Percentiles rank a stretch among this genome's conserved stretches.
Conservation (phyloP, 805 yeast species). For the Candida incommunis region DNA sequence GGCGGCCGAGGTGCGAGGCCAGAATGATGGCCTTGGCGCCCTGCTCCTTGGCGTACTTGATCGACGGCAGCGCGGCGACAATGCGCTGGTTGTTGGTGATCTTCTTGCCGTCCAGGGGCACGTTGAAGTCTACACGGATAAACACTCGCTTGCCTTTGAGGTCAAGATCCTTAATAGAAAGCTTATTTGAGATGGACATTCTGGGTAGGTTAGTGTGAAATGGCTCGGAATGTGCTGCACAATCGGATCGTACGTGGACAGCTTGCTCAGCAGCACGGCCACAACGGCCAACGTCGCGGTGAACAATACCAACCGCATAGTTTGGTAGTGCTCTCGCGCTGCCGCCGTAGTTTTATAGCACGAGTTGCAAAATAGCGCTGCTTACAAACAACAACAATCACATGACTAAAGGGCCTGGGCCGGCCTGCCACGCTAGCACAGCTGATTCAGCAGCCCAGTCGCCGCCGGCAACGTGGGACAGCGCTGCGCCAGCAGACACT, state of each 20-base stretch:
- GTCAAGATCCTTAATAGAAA: constrained; percentile 83
- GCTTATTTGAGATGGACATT: constrained; percentile 90
- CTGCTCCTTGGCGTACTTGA: constrained; percentile 83
- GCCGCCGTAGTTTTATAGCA: no score
- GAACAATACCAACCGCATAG: neutral
- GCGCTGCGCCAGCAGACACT: no score
- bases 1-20: constrained; percentile 98
- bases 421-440: no score
- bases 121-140: constrained; percentile 70
- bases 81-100: constrained; percentile 99
- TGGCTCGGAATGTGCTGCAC: neutral
- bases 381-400: no score
- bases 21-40: constrained; percentile 81
- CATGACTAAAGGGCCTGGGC: no score
- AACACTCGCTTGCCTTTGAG: constrained; percentile 88
- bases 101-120: constrained; percentile 73
- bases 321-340: no score
- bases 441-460: no score
- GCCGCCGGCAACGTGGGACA: no score
- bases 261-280: neutral
- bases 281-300: neutral
- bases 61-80: constrained; percentile 98
- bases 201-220: constrained; percentile 1
- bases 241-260: constrained; percentile 1
- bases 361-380: no score